Base-by-base conservation (phyloP, 2,329 filamentous ascomycete genomes). In the Phialophora expanda region DNA sequence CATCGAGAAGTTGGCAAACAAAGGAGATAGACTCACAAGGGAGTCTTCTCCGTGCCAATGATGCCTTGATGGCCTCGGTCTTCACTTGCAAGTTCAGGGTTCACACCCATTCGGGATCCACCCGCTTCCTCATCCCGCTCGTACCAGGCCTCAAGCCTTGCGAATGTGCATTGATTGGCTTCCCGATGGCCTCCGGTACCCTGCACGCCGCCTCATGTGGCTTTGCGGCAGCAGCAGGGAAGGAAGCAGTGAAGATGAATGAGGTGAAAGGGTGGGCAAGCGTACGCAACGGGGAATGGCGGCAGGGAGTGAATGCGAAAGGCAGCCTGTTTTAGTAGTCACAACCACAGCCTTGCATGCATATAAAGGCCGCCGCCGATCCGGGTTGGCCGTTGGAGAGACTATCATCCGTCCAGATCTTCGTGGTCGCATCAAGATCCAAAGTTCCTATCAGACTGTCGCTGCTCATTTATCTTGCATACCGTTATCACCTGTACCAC, bases 171-270 rank as follows among this genome's bases (percentile, higher is more conserved):
- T 63, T 64, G 64, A 66, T 68, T 65, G 62, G 66, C 12, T 38
- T 66, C 55, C 63, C 57, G 60, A 58, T 56, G 56, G 34, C 55
- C 59, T 60, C 63, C 57, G 60, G 64, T 12, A 53, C 58, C 46
- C 46, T 53, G 51, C 58, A 24, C 41, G 57, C 61, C 64, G 67
- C 67, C 63, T 67, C 67, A 67, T 69, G 67, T 66, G 67, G 67
- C 65, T 67, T 55, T 56, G 59, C 61, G 51, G 59, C 58, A 44
- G 56, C 41, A 50, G 60, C 41, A 55, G 46, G 65, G 56, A 57
- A 58, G 46, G 14, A 30, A 46, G 57, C 11, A 60, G 41, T 34
- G 38, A 53, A 41, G 24, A 32, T 30, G 46, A 54, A 61, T 22
- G 58, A 53, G 32, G 24, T 24, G 48, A 28, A 41, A 38, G 48